Evolutionary conservation across 129 eudicot species (phyloP), one percentile per base, ranked within the genome.

Genomic region (Apium graveolens): DNA sequence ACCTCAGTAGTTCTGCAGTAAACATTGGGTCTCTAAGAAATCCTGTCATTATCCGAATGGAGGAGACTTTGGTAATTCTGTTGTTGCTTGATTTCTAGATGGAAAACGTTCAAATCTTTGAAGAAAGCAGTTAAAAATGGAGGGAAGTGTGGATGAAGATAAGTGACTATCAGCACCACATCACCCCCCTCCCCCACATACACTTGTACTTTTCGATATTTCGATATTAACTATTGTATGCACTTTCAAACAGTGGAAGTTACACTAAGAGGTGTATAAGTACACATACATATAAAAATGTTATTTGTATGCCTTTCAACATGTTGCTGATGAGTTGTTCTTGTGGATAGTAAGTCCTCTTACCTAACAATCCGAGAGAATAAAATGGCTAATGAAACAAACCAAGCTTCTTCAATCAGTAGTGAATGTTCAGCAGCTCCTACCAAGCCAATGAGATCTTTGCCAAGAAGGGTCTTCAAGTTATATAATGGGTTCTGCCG

Each of bases 361-460:
- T 44, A 44, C 48, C 12, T 12, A 2, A 44, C 16, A 11, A 44
- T 11, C 16, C 43, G 77, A 55, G 34, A 73, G 81, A 78, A 79
- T 79, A 77, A 76, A 72, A 85, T 84, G 90, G 84, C 76, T 18
- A 46, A 57, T 70, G 71, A 77, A 77, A 48, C 66, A 41, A 82
- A 71, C 55, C 24, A 34, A 66, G 65, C 75, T 41, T 43, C 82
- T 24, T 44, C 80, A 53, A 29, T 83, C 24, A 77, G 49, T 84
- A 80, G 78, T 84, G 81, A 79, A 84, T 81, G 87, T 72, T 69
- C 86, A 76, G 73, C 84, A 69, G 62, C 84, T 82, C 84, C 73
- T 62, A 76, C 55, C 68, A 82, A 73, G 55, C 85, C 78, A 83
- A 87, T 78, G 86, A 85, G 79, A 78, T 87, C 90, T 72, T 42